Conservation (phyloP, 164 flowering plant genomes). For the Stephania japonica region DNA sequence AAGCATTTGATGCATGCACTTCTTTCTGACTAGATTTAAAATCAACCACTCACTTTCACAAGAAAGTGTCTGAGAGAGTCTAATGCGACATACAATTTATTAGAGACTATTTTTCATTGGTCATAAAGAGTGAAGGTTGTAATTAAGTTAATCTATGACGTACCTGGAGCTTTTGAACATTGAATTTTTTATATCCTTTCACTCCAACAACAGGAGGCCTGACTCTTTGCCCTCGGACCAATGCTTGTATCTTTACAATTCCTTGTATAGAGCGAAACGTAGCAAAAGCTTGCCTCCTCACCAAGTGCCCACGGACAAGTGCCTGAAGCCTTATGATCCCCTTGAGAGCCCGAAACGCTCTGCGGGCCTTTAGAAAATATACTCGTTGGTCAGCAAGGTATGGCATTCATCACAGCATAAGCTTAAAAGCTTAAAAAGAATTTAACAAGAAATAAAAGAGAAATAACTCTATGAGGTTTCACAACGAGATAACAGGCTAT, state of each 20-base stretch:
- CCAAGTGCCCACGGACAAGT: constrained; percentile 87
- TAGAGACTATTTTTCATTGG: not conserved
- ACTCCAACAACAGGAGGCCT: constrained; percentile 41
- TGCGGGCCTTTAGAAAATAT: constrained; percentile 66
- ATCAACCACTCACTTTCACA: not conserved
- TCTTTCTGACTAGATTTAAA: not conserved
- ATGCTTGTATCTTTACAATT: constrained; percentile 72
- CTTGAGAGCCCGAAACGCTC: constrained; percentile 83
- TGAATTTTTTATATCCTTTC: constrained; percentile 32
- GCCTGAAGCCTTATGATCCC: constrained; percentile 97
- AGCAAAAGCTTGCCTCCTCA: constrained; percentile 80
- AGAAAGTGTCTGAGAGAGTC: not conserved
- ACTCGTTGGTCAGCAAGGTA: constrained; percentile 14
- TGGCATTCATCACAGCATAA: not conserved
- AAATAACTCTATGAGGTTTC: not conserved
- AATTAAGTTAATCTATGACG: not conserved
- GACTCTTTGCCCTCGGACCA: constrained; percentile 59
- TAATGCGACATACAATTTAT: not conserved
- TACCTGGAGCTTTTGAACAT: constrained; percentile 32
- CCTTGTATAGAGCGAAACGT: constrained; percentile 57
- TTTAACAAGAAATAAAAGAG: not conserved
- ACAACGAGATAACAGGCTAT: not conserved
- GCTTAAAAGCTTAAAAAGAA: not conserved
- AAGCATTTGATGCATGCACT: not conserved
- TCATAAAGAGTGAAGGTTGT: not conserved